Evolutionary conservation across 106 monocot genomes (phyloP), one percentile per base, ranked within the genome.

Genomic region (Phalaenopsis aphrodite): DNA sequence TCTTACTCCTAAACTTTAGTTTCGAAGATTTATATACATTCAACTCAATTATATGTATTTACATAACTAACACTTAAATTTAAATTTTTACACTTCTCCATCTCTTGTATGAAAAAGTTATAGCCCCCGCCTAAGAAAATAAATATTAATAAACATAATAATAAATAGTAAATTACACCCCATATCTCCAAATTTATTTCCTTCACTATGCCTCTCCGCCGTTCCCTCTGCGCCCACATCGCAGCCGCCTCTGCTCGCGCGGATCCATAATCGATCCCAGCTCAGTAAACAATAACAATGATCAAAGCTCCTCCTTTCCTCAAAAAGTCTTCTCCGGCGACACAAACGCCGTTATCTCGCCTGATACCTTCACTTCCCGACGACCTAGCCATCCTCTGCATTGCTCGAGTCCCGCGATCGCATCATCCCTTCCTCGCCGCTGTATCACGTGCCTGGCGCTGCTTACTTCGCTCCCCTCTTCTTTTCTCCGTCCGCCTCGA

Each of bases 281-380:
- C 3, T 52, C 12, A 52, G 12, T 14, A 52, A 14, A 12, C 12
- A 14, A 30, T 30, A 30, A 30, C 74, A 5, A 75, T 75, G 74
- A n/a, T 15, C 49, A 41, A 74, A 68, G 55, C 41, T 37, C 42
- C 43, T 64, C 48, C 71, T 42, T 5, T 4, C 8, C 55, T 49
- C 41, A 72, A 41, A 23, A 41, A 76, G 76, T 73, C 39, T 75
- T 42, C 74, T 75, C 45, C 43, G 45, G 17, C 74, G n/a, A 17
- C 18, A 30, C 46, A 18, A 52, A 12, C 43, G n/a, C 7, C 52
- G 52, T 15, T 41, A 41, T 41, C 71, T 38, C 71, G 71, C 71
- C 91, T 91, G 10, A 77, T 96, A 79, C 93, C 93, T 15, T 46
- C 52, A 7, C 84, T 96, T n/a, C 96, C 96, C 3, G 87, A 93